These are phyloP conservation scores for Magnusiomyces clavatus DNA, from an alignment of 1,139 yeast species.

Conservation along the genomic window DNA sequence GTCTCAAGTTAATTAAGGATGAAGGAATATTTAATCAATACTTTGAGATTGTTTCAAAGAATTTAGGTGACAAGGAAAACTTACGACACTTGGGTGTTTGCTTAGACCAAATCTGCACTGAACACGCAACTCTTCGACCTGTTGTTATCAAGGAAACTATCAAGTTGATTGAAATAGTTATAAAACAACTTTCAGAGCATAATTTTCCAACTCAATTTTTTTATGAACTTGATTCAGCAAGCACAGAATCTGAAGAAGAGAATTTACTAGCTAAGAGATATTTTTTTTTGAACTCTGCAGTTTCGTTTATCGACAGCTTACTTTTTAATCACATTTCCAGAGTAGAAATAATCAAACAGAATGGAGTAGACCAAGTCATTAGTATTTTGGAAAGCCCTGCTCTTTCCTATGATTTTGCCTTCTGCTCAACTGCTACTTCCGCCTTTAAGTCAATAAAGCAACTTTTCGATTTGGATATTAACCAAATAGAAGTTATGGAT, in stretches of 20 bases:
- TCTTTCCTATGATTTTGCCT: slow-evolving; percentile 33
- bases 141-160: slow-evolving; percentile 46
- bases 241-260: slow-evolving; percentile 13
- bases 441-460: slow-evolving; percentile 23
- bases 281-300: slow-evolving; percentile 10
- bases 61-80: slow-evolving; percentile 26
- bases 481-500: slow-evolving; percentile 20
- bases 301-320: slow-evolving; percentile 29
- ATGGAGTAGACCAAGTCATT: slow-evolving; percentile 26
- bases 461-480: slow-evolving; percentile 27
- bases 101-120: slow-evolving; percentile 77
- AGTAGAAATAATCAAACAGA: slow-evolving; percentile 28
- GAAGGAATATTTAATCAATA: slow-evolving; percentile 42
- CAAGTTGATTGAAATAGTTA: slow-evolving; percentile 41
- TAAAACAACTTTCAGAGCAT: slow-evolving; percentile 24
- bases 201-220: slow-evolving; percentile 9
- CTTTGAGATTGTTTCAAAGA: slow-evolving; percentile 17
- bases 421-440: slow-evolving; percentile 26
- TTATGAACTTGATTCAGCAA: slow-evolving; percentile 13
- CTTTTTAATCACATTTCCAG: slow-evolving; percentile 29
- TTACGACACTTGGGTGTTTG: slow-evolving; percentile 55
- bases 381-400: slow-evolving; percentile 23
- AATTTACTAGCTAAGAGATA: slow-evolving; percentile 10
- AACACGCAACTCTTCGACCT: slow-evolving; percentile 66
- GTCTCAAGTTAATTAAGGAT: slow-evolving; percentile 50